Percentiles rank a stretch among this genome's conserved stretches.
phyloP scores from a whole-genome alignment of 192 early-diverging fungal species.

The Allomyces javanicus region DNA sequence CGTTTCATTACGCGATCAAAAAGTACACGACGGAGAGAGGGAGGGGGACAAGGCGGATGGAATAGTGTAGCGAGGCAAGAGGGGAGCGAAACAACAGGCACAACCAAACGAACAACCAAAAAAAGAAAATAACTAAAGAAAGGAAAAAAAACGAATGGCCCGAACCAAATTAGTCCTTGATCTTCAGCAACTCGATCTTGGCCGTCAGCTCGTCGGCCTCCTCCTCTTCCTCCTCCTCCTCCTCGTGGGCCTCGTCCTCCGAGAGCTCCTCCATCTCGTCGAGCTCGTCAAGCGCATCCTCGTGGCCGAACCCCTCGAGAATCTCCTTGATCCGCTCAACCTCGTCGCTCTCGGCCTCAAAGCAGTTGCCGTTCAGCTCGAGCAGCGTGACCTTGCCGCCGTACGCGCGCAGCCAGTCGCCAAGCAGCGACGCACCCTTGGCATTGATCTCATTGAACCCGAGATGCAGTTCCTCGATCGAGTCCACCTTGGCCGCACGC shows the following conservation, averaged over 20 bases:
- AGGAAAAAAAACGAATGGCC: no score
- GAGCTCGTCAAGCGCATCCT: conserved; percentile 72
- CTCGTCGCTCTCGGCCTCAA: conserved; percentile 58
- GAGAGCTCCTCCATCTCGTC: conserved; percentile 83
- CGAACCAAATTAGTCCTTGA: no score
- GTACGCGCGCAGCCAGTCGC: conserved; percentile 41
- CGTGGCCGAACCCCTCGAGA: conserved; percentile 41
- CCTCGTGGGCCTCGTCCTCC: conserved; percentile 50
- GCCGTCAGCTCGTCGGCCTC: conserved; percentile 16
- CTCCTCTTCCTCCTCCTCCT: conserved; percentile 32
- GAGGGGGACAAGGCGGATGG: no score
- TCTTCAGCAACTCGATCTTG: no score
- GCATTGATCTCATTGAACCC: conserved; percentile 80
- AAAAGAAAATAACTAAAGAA: no score
- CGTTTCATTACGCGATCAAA: no score
- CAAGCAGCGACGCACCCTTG: conserved; percentile 41
- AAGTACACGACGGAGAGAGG: no score
- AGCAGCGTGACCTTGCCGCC: conserved; percentile 41
- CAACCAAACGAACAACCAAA: no score
- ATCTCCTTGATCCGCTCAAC: conserved; percentile 53
- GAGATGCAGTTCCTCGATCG: conserved; percentile 44
- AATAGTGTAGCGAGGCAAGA: no score
- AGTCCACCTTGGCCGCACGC: conserved; percentile 24
- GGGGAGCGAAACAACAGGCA: no score
- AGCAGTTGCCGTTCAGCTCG: conserved; percentile 82